phyloP scores from a whole-genome alignment of 2,329 filamentous ascomycete species.

The Pyrenophora seminiperda region DNA sequence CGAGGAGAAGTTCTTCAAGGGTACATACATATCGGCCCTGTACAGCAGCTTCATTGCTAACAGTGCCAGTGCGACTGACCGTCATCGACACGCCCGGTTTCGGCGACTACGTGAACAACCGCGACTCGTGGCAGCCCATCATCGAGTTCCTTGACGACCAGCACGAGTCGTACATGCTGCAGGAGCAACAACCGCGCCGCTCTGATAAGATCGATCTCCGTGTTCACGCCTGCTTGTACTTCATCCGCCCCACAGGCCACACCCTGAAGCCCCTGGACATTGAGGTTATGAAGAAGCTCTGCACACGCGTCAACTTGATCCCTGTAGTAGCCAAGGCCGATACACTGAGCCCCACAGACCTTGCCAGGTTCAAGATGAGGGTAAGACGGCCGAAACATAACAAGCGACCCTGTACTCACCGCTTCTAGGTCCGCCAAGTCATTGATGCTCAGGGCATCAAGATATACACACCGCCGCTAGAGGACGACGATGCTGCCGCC shows the following conservation, averaged over 20 bases:
- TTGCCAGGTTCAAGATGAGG: conserved; percentile 92
- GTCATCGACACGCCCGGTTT: conserved; percentile 99
- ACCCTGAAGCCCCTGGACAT: conserved; percentile 98
- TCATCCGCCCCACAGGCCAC: conserved; percentile 97
- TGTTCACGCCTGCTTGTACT: conserved; percentile 98
- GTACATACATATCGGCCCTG: conserved; percentile 54
- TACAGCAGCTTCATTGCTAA: conserved; percentile 24
- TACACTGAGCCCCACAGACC: conserved; percentile 89
- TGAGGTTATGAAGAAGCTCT: conserved; percentile 99
- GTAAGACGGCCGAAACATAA: conserved; percentile 58
- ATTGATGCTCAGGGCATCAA: conserved; percentile 99
- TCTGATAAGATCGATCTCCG: conserved; percentile 99
- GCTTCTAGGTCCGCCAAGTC: conserved; percentile 79
- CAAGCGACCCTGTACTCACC: conserved; percentile 18
- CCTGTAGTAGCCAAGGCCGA: conserved; percentile 99
- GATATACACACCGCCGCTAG: conserved; percentile 96
- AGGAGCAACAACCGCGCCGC: conserved; percentile 98
- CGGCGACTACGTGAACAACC: conserved; percentile 99
- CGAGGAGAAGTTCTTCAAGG: conserved; percentile 99
- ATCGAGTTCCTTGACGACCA: conserved; percentile 99
- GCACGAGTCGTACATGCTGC: conserved; percentile 99
- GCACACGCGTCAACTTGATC: conserved; percentile 97
- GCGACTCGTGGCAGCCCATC: conserved; percentile 99
- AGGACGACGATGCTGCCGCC: conserved; percentile 97
- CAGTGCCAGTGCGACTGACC: conserved; percentile 80